Evolutionary conservation across 176 grass and related monocot species (phyloP).

Genomic region (Carex scoparia): DNA sequence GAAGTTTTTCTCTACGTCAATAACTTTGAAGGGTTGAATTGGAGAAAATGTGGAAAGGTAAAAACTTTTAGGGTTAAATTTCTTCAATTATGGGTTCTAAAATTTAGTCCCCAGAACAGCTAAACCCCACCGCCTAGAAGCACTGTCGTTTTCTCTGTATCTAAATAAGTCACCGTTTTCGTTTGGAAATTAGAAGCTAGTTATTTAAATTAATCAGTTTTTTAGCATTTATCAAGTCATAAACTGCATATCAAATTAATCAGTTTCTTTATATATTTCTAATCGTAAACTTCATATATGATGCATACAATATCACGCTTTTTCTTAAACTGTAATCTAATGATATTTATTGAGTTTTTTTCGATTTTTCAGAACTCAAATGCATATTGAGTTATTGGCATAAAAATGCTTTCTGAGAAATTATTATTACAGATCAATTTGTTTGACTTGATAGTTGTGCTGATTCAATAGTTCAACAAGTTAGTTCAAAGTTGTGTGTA

Average conservation of each 20-base stretch:
- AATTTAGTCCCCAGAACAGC: not conserved
- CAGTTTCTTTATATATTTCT: not conserved
- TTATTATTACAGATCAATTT: not conserved
- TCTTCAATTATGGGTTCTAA: not conserved
- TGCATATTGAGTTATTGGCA: not conserved
- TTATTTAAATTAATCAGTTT: not conserved
- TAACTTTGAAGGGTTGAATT: not conserved
- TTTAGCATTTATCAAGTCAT: not conserved
- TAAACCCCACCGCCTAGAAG: not conserved
- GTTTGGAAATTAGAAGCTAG: not conserved
- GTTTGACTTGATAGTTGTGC: not conserved
- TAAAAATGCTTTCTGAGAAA: not conserved
- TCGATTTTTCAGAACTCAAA: not conserved
- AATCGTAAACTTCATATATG: not conserved
- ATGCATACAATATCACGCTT: not conserved
- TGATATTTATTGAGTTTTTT: not conserved
- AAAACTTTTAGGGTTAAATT: not conserved
- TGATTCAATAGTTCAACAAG: not conserved
- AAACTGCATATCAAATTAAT: not conserved
- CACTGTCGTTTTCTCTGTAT: not conserved
- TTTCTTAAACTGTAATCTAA: not conserved
- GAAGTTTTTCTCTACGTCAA: not conserved
- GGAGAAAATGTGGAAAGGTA: not conserved
- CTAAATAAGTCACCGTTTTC: not conserved
- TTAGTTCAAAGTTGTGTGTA: not conserved